These are phyloP conservation scores for Fraxinus albicans DNA, from an alignment of 305 asterid species.

Conservation along the genomic window DNA sequence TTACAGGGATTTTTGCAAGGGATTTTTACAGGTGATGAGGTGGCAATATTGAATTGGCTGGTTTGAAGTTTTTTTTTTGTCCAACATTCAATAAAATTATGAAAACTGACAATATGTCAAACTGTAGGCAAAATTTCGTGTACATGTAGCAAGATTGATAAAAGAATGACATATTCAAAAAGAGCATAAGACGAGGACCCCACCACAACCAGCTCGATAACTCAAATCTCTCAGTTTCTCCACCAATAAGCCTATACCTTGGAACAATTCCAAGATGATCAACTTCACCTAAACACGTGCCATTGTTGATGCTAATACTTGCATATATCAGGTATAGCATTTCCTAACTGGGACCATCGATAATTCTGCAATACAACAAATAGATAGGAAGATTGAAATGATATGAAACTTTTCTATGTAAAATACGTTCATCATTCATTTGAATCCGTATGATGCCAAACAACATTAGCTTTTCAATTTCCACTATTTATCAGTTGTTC, in stretches of 20 bases:
- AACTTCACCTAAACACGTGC: slow-evolving; percentile 28
- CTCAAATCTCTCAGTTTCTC: not conserved
- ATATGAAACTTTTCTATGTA: not conserved
- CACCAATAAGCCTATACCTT: slow-evolving; percentile 19
- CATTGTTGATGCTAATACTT: not conserved
- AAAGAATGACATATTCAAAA: slow-evolving; percentile 7
- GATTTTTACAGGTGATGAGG: not conserved
- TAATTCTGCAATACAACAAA: slow-evolving; percentile 33
- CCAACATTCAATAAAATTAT: not conserved
- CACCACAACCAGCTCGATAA: slow-evolving; percentile 7
- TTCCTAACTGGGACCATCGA: slow-evolving; percentile 35
- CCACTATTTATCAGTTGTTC: not conserved
- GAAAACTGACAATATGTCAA: not conserved
- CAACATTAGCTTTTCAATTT: not conserved
- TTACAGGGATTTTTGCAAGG: not conserved
- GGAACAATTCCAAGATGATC: not conserved
- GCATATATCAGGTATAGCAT: not conserved
- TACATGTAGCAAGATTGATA: not conserved
- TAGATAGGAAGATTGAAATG: not conserved
- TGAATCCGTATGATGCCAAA: not conserved
- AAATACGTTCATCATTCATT: not conserved
- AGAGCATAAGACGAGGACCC: slow-evolving; percentile 2
- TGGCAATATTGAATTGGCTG: not conserved
- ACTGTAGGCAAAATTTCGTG: not conserved
- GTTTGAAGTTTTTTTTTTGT: not conserved